Conservation (phyloP, 139 green algal genomes). For the Gonium pectorale region DNA sequence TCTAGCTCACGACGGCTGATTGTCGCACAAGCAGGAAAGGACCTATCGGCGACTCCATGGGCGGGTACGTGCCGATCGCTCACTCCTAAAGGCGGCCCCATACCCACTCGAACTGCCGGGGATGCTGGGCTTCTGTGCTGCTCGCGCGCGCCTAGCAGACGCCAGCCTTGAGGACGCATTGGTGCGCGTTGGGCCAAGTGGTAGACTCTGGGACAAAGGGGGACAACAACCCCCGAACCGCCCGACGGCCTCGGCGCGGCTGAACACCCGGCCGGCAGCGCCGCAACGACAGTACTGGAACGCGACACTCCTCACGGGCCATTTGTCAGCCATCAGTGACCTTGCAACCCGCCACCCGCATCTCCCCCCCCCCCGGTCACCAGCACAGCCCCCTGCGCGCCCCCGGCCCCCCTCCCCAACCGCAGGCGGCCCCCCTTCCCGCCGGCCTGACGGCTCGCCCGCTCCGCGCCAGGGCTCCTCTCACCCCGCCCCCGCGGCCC, state of each 20-base stretch:
- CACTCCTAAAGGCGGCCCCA: too few species aligned
- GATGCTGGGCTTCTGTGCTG: too few species aligned
- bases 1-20: too few species aligned
- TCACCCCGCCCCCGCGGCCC: background rate
- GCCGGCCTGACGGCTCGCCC: background rate
- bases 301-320: too few species aligned
- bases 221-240: background rate
- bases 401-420: background rate
- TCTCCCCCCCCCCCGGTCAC: background rate
- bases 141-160: too few species aligned
- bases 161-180: too few species aligned
- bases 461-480: background rate
- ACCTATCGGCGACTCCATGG: background rate
- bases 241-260: too few species aligned
- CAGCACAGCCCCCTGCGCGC: background rate
- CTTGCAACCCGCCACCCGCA: background rate
- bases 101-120: too few species aligned
- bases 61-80: background rate
- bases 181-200: background rate
- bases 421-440: background rate
- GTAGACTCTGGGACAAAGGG: background rate
- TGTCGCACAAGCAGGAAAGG: slow-evolving; percentile 1
- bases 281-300: too few species aligned
- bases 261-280: too few species aligned
- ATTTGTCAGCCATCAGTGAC: too few species aligned